Evolutionary conservation across 2,329 filamentous ascomycete species (phyloP).

Genomic region (Tolypocladium capitatum): DNA sequence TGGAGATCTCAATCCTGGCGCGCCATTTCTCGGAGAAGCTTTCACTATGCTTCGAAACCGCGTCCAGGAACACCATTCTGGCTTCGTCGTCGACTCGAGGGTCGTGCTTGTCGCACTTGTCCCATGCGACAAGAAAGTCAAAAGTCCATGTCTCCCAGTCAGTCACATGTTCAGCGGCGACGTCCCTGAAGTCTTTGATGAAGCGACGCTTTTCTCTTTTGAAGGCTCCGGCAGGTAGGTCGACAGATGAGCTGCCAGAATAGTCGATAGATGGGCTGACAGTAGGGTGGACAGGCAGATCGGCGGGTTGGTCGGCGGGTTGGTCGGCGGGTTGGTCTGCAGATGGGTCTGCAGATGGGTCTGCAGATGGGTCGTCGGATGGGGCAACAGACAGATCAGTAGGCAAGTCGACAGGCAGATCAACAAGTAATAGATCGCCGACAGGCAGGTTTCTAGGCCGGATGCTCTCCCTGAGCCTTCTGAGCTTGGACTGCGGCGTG

Average conservation of each 20-base stretch:
- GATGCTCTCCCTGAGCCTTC: not conserved
- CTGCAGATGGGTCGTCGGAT: not conserved
- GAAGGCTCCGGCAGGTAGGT: no score
- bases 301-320: not conserved
- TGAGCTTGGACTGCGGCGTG: conserved; percentile 3
- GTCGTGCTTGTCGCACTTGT: not conserved
- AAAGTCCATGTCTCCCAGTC: not conserved
- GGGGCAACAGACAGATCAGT: not conserved
- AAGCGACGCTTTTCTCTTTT: not conserved
- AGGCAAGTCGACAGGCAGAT: not conserved
- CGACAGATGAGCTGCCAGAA: not conserved
- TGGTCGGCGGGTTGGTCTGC: no score
- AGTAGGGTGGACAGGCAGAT: no score
- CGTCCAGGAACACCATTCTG: not conserved
- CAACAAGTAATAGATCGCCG: not conserved
- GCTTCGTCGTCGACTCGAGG: not conserved
- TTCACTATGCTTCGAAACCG: not conserved
- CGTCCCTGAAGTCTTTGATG: not conserved
- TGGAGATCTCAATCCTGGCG: not conserved
- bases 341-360: not conserved
- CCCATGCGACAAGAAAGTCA: not conserved
- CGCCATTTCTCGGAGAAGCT: not conserved
- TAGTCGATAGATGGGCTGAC: not conserved
- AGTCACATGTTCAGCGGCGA: not conserved
- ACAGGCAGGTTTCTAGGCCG: not conserved